A percentile compares a stretch with the other conserved stretches of the same genome.
phyloP scores from a whole-genome alignment of 805 yeast species.

The Candida endomychidarum region DNA sequence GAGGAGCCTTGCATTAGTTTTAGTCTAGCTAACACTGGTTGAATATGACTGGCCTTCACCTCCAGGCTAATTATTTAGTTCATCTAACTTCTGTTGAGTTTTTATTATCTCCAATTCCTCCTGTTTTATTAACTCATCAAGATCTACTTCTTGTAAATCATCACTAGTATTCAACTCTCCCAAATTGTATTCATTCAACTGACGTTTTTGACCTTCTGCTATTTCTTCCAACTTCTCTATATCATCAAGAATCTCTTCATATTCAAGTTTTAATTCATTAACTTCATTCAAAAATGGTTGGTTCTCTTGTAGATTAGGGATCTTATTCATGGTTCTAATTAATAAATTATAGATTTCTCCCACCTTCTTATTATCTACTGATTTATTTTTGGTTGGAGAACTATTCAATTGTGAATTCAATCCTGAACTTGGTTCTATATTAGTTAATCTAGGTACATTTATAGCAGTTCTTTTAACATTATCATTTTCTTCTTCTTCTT shows the following conservation, averaged over 20 bases:
- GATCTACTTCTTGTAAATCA: constrained; percentile 21
- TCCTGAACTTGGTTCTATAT: constrained; percentile 6
- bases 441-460: constrained; percentile 22
- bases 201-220: constrained; percentile 43
- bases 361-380: constrained; percentile 6
- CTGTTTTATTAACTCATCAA: constrained; percentile 39
- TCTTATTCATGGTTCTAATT: constrained; percentile 13
- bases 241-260: constrained; percentile 34
- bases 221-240: constrained; percentile 44
- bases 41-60: too few species aligned
- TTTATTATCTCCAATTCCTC: constrained; percentile 48
- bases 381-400: constrained; percentile 13
- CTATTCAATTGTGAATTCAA: constrained; percentile 9
- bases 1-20: too few species aligned
- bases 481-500: constrained; percentile 29
- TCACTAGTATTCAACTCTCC: constrained; percentile 5
- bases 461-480: constrained; percentile 29
- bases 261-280: constrained; percentile 40
- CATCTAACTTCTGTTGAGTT: constrained; percentile 7
- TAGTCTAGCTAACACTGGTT: too few species aligned
- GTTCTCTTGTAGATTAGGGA: constrained; percentile 20
- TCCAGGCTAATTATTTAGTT: constrained; percentile 2
- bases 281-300: constrained; percentile 25
- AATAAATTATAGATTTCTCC: constrained; percentile 11
- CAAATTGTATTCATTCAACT: constrained; percentile 31